Evolutionary conservation across 306 rosid genomes (phyloP).

Genomic region (Canavalia ensiformis): DNA sequence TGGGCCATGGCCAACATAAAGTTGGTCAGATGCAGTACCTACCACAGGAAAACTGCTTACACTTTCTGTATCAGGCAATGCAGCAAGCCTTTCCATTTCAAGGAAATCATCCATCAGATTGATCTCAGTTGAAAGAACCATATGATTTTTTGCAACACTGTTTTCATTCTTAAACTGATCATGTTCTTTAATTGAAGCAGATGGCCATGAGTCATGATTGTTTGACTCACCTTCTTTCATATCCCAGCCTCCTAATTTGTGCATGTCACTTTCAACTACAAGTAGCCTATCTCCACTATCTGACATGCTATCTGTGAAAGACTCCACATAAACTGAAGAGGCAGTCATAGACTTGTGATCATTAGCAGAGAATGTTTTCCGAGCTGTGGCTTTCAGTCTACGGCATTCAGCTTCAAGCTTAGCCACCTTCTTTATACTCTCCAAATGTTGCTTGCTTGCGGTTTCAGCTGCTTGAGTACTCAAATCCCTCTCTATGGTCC

Average conservation of each 20-base stretch:
- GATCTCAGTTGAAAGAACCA: constrained; percentile 62
- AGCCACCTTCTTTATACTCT: constrained; percentile 67
- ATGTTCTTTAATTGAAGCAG: constrained; percentile 52
- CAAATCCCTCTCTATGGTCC: constrained; percentile 70
- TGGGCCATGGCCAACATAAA: constrained; percentile 41
- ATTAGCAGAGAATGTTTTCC: constrained; percentile 54
- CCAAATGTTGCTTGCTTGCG: constrained; percentile 75
- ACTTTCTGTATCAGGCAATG: constrained; percentile 59
- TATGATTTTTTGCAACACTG: constrained; percentile 42
- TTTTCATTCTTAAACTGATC: constrained; percentile 51
- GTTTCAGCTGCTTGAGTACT: constrained; percentile 72
- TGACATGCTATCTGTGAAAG: constrained; percentile 63
- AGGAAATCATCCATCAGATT: constrained; percentile 81
- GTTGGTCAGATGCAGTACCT: constrained; percentile 41
- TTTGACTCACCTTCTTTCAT: constrained; percentile 49
- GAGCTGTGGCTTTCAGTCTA: constrained; percentile 57
- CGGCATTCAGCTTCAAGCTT: constrained; percentile 81
- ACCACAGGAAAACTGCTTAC: constrained; percentile 45
- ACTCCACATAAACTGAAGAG: constrained; percentile 59
- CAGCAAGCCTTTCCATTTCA: constrained; percentile 81
- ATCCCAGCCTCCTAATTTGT: constrained; percentile 50
- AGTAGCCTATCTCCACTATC: constrained; percentile 60
- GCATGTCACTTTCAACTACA: constrained; percentile 53
- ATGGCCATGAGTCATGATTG: constrained; percentile 50
- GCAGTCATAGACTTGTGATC: constrained; percentile 52